These are phyloP conservation scores for Letharia lupina DNA, from an alignment of 495 filamentous ascomycete species.

Conservation along the genomic window DNA sequence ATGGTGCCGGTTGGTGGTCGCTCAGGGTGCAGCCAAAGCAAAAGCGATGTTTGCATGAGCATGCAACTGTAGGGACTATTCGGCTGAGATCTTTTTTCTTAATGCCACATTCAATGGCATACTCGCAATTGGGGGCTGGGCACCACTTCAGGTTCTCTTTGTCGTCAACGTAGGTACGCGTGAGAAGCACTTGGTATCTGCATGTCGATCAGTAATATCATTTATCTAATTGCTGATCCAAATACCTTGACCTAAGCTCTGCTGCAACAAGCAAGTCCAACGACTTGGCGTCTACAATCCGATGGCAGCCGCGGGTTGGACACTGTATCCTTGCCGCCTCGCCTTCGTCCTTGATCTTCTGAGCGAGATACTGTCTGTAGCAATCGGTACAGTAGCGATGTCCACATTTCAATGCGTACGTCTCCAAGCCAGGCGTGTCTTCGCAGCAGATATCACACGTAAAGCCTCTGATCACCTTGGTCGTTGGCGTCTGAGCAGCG, in stretches of 20 bases:
- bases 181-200: constrained; percentile 79
- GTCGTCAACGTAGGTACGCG: constrained; percentile 92
- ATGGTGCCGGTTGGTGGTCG: constrained; percentile 92
- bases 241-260: constrained; percentile 59
- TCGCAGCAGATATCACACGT: constrained; percentile 95
- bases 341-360: constrained; percentile 91
- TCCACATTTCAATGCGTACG: constrained; percentile 90
- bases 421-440: constrained; percentile 67
- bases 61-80: constrained; percentile 83
- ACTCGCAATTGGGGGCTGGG: constrained; percentile 89
- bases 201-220: neutral
- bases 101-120: constrained; percentile 79
- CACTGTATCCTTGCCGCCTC: constrained; percentile 93
- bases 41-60: constrained; percentile 74
- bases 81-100: constrained; percentile 75
- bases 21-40: constrained; percentile 92
- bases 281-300: constrained; percentile 85
- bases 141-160: constrained; percentile 94
- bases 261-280: constrained; percentile 71
- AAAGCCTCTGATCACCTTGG: constrained; percentile 67
- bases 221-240: neutral
- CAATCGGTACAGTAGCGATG: constrained; percentile 94
- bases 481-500: constrained; percentile 51
- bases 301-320: constrained; percentile 75
- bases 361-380: constrained; percentile 79